Evolutionary conservation across 768 basidiomycete species (phyloP).

Genomic region (Termitomyces titanicus): DNA sequence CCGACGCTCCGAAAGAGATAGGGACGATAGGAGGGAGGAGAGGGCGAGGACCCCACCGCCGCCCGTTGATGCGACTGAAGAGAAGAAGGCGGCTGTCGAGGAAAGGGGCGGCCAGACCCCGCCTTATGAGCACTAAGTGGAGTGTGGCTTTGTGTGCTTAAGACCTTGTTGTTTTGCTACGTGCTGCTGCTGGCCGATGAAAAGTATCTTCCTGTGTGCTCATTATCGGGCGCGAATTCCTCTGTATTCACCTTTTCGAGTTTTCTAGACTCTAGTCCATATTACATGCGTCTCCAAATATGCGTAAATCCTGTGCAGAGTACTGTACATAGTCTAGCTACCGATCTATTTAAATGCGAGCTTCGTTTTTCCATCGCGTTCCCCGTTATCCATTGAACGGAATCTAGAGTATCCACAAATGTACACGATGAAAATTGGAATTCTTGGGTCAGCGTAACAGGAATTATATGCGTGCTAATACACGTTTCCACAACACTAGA

Average conservation of each 20-base stretch:
- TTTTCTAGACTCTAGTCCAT: background rate
- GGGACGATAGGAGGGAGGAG: slow-evolving; percentile 25
- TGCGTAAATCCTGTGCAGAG: slow-evolving; percentile 11
- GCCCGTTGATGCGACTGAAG: slow-evolving; percentile 1
- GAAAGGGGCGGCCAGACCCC: slow-evolving; percentile 11
- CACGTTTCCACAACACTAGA: background rate
- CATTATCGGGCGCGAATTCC: background rate
- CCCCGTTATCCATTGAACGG: background rate
- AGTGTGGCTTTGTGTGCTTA: background rate
- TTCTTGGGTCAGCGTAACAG: background rate
- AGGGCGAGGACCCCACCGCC: slow-evolving; percentile 52
- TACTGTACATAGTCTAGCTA: slow-evolving; percentile 11
- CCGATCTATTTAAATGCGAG: slow-evolving; percentile 8
- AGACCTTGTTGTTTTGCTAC: background rate
- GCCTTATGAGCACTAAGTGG: slow-evolving; percentile 11
- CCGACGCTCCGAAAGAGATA: slow-evolving; percentile 5
- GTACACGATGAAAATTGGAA: no score
- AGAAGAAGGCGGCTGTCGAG: slow-evolving; percentile 4
- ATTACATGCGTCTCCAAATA: slow-evolving; percentile 1
- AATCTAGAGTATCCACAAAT: no score
- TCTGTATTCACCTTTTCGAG: slow-evolving; percentile 5
- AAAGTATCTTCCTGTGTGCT: slow-evolving; percentile 11
- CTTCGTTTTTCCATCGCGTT: background rate
- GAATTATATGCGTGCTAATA: background rate
- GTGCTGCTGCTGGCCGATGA: slow-evolving; percentile 3